Conservation (phyloP, 2,329 filamentous ascomycete species). For the Fusarium pseudocircinatum region DNA sequence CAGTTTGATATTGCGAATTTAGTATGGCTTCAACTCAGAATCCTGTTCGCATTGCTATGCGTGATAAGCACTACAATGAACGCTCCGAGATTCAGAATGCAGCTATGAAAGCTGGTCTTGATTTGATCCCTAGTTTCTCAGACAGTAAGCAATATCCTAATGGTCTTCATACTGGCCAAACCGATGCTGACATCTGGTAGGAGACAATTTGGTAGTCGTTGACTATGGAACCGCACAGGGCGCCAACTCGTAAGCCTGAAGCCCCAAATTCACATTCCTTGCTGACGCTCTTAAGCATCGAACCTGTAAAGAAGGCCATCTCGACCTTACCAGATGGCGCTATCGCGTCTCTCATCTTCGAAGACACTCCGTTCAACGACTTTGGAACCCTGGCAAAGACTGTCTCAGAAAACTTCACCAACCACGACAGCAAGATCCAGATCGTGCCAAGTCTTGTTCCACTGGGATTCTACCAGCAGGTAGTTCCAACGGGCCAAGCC, state of each 20-base stretch:
- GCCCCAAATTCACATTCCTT: accelerated
- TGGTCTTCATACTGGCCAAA: accelerated
- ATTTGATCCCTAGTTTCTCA: not conserved
- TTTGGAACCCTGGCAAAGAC: constrained; percentile 16
- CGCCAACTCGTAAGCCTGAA: not conserved
- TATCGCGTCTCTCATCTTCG: not conserved
- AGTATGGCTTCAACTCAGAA: not conserved
- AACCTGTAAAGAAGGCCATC: not conserved
- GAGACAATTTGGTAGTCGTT: not conserved
- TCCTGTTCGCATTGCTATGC: constrained; percentile 6
- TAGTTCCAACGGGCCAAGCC: not conserved
- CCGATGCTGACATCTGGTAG: not conserved
- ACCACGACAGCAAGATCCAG: not conserved
- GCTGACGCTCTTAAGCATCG: not conserved
- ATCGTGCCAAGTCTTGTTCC: not conserved
- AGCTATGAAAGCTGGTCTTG: not conserved
- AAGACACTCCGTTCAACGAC: constrained; percentile 8
- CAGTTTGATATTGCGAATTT: accelerated
- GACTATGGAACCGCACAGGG: constrained; percentile 11
- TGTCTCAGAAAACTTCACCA: not conserved
- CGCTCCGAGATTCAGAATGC: constrained; percentile 8
- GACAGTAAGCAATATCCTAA: not conserved
- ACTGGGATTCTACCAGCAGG: constrained; percentile 4
- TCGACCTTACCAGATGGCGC: not conserved
- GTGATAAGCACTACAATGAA: constrained; percentile 7